phyloP scores from a whole-genome alignment of 371 early-diverging fungal species.

The Phascolomyces articulosus region DNA sequence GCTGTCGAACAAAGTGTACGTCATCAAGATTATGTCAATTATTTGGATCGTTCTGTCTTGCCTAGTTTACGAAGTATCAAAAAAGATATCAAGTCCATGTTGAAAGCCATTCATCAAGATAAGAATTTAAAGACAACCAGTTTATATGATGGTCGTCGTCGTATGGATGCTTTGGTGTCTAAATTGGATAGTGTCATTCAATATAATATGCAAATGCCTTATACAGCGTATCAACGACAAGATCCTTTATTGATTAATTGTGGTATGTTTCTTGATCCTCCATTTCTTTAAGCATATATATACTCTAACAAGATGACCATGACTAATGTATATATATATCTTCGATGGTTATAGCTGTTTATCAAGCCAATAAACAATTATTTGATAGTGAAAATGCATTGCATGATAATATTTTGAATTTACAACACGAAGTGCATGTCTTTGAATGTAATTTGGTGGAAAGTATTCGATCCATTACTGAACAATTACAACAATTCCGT shows the following conservation, averaged over 20 bases:
- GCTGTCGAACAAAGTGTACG: slow-evolving; percentile 39
- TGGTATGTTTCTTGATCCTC: slow-evolving; percentile 10
- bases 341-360: slow-evolving; percentile 27
- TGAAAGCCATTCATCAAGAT: slow-evolving; percentile 33
- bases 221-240: slow-evolving; percentile 22
- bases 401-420: slow-evolving; percentile 41
- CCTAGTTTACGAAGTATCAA: slow-evolving; percentile 43
- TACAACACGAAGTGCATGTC: slow-evolving; percentile 43
- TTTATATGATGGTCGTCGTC: slow-evolving; percentile 38
- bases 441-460: slow-evolving; percentile 46
- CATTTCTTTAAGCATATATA: neutral
- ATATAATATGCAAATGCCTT: slow-evolving; percentile 23
- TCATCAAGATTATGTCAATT: slow-evolving; percentile 42
- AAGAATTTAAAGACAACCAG: slow-evolving; percentile 27
- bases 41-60: slow-evolving; percentile 34
- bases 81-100: slow-evolving; percentile 36
- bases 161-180: slow-evolving; percentile 27
- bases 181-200: slow-evolving; percentile 34
- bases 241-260: slow-evolving; percentile 47
- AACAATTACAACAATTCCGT: slow-evolving; percentile 35
- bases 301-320: no score
- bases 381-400: slow-evolving; percentile 45
- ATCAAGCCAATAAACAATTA: slow-evolving; percentile 30
- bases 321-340: no score
- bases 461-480: slow-evolving; percentile 28